phyloP scores from a whole-genome alignment of 495 filamentous ascomycete genomes.

The Elasticomyces elasticus region DNA sequence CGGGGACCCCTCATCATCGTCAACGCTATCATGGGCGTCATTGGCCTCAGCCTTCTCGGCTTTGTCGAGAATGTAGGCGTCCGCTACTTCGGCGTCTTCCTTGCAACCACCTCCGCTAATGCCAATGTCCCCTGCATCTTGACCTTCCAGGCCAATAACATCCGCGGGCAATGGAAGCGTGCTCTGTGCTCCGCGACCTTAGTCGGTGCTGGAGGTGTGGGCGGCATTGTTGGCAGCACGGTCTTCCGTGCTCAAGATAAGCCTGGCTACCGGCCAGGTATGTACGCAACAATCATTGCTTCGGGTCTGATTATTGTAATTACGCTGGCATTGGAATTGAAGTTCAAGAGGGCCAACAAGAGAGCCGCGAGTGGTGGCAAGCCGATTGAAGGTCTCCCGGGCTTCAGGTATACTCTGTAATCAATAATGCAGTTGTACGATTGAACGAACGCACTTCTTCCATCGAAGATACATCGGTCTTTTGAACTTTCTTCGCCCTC shows the following conservation, averaged over 20 bases:
- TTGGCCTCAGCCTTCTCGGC: constrained; percentile 43
- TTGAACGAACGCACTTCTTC: too few species aligned
- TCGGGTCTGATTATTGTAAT: constrained; percentile 38
- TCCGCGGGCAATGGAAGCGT: constrained; percentile 54
- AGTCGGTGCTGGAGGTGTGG: constrained; percentile 47
- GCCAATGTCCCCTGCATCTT: constrained; percentile 49
- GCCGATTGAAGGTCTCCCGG: constrained; percentile 20
- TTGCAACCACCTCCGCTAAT: constrained; percentile 50
- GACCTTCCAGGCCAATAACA: constrained; percentile 35
- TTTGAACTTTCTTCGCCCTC: too few species aligned
- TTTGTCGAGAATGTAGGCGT: constrained; percentile 41
- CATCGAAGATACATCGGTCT: too few species aligned
- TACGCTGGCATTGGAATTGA: constrained; percentile 18
- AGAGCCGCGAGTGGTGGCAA: constrained; percentile 18
- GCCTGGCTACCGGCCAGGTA: constrained; percentile 48
- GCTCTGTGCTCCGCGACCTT: constrained; percentile 50
- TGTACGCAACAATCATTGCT: constrained; percentile 39
- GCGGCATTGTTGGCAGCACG: constrained; percentile 48
- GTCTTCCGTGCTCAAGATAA: constrained; percentile 50
- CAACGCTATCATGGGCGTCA: constrained; percentile 41
- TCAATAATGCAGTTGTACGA: too few species aligned
- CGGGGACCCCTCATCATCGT: constrained; percentile 49
- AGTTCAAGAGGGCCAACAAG: constrained; percentile 20
- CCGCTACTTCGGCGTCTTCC: constrained; percentile 57
- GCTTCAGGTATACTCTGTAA: constrained; percentile 27